Percentiles rank a stretch among this genome's conserved stretches.
phyloP scores from a whole-genome alignment of 225 moss, liverwort and hornwort species.

The Antitrichia curtipendula region DNA sequence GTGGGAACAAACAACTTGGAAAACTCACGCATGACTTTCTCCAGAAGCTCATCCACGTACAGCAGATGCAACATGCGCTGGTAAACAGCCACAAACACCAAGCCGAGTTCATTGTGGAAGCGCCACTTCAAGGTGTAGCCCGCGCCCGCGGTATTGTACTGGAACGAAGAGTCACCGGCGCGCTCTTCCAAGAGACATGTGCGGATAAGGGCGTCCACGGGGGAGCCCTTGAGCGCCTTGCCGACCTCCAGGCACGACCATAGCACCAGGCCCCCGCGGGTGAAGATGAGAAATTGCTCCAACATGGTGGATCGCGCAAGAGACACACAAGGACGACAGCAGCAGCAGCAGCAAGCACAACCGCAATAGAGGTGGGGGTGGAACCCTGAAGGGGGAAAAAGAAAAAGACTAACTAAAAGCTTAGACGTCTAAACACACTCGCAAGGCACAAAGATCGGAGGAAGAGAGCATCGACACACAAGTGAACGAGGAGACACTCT shows the following conservation, averaged over 20 bases:
- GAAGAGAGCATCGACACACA: neutral
- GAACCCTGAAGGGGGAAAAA: neutral
- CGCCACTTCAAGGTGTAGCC: slow-evolving; percentile 99
- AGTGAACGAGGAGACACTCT: neutral
- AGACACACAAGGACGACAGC: neutral
- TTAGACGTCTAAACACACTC: neutral
- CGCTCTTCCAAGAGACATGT: slow-evolving; percentile 95
- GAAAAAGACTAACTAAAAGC: neutral
- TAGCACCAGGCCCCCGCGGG: slow-evolving; percentile 86
- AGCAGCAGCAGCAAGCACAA: neutral
- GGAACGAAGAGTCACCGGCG: slow-evolving; percentile 88
- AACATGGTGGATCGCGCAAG: slow-evolving; percentile 41
- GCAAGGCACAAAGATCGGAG: neutral
- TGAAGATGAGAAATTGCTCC: slow-evolving; percentile 97
- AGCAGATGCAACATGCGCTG: slow-evolving; percentile 89
- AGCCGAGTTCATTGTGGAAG: slow-evolving; percentile 94
- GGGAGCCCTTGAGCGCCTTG: slow-evolving; percentile 84
- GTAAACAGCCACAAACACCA: slow-evolving; percentile 95
- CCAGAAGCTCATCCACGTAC: slow-evolving; percentile 92
- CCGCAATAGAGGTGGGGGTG: neutral
- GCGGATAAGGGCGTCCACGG: slow-evolving; percentile 87
- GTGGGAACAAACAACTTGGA: slow-evolving; percentile 44
- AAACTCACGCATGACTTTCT: slow-evolving; percentile 82
- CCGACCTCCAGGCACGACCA: slow-evolving; percentile 95
- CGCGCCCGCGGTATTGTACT: slow-evolving; percentile 84